Base-by-base conservation (phyloP, 148 eudicot genomes). In the Polygonum aviculare region DNA sequence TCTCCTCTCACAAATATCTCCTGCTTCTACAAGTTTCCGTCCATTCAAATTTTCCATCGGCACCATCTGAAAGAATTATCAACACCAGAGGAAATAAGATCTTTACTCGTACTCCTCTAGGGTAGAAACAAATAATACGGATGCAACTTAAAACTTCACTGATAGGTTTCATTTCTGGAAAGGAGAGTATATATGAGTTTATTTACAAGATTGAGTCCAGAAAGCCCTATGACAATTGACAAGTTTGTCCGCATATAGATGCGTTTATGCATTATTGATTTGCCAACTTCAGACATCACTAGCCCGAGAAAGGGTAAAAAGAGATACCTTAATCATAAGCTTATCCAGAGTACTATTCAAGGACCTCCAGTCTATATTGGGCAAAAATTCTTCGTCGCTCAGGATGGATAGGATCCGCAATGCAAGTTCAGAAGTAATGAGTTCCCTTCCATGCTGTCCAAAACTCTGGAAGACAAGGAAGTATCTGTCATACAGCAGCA, bases 401-500 rank as follows among this genome's bases (percentile, higher is more conserved):
- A 92, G 81, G 49, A 95, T 88, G 44, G 96, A 92, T 16, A 95
- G 89, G 69, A 95, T 81, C 77, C 96, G 84, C 78, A 92, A 77
- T 35, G 98, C 97, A 77, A 95, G 97, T 86, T 95, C 98, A 65
- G 98, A 80, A 33, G 97, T 95, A 67, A 95, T 92, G 79, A 95
- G 91, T 88, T 95, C 98, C 82, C 98, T 89, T 69, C 90, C 97
- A 78, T 95, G 98, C 91, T 95, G 98, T 74, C 98, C 98, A 85
- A 95, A 95, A 95, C 92, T 95, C 98, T 95, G 98, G 97, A 95
- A 95, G 84, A 95, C 98, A 95, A 95, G 96, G 84, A 95, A 92
- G 87, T 87, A 88, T 95, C 98, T 95, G 98, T 95, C 98, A 92
- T 72, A 90, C 84, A 90, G 91, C 87, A 92, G 89, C 90, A 91